A percentile compares a stretch with the other conserved stretches of the same genome.
Conservation (phyloP, 345 rosid genomes). For the Pugionium cornutum region DNA sequence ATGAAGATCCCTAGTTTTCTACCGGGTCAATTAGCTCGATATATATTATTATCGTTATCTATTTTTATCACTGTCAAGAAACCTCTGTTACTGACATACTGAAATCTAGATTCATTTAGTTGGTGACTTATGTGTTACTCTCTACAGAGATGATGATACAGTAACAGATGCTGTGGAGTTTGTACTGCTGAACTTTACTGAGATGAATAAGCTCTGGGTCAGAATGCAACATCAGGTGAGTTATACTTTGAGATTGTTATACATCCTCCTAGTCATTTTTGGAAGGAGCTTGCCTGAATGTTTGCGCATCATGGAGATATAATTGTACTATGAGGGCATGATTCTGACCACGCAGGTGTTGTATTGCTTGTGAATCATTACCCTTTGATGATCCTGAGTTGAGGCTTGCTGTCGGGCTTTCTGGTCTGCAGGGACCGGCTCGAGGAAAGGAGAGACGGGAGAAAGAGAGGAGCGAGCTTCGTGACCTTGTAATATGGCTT, state of each 20-base stretch:
- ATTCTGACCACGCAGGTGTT: conserved; percentile 97
- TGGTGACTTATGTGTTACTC: conserved; percentile 18
- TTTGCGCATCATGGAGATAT: conserved; percentile 72
- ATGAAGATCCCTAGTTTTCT: conserved; percentile 6
- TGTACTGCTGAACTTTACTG: conserved; percentile 94
- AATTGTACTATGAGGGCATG: conserved; percentile 79
- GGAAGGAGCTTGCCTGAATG: conserved; percentile 60
- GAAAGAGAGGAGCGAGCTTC: conserved; percentile 98
- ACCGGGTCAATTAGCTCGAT: neutral
- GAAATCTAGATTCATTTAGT: conserved; percentile 23
- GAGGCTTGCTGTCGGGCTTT: conserved; percentile 98
- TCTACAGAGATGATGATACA: conserved; percentile 89
- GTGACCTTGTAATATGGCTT: conserved; percentile 92
- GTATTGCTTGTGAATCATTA: conserved; percentile 91
- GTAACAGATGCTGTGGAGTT: conserved; percentile 92
- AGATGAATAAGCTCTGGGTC: conserved; percentile 99
- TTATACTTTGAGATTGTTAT: conserved; percentile 64
- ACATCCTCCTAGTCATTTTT: conserved; percentile 62
- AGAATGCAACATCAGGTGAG: conserved; percentile 99
- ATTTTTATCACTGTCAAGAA: conserved; percentile 3
- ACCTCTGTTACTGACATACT: conserved; percentile 10
- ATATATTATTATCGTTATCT: neutral
- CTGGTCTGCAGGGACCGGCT: conserved; percentile 99
- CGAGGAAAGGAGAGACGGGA: conserved; percentile 98
- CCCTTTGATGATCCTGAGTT: conserved; percentile 95